Evolutionary conservation across 2,329 filamentous ascomycete species (phyloP).

Genomic region (Raffaelea ambrosiae): DNA sequence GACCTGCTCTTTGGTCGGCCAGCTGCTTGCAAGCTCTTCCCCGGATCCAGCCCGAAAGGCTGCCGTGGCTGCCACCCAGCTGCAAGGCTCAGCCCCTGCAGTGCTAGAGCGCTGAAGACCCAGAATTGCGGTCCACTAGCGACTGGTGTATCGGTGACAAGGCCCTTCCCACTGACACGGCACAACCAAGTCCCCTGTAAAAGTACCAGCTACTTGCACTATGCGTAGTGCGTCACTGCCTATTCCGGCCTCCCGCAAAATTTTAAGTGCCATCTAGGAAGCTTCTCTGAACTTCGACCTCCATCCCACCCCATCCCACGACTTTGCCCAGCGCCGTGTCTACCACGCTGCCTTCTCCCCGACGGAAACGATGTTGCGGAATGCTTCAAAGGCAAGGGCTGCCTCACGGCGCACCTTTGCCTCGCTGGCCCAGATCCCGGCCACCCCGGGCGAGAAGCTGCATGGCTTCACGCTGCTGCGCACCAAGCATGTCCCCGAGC

Average conservation of each 20-base stretch:
- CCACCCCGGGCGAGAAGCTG: constrained; percentile 68
- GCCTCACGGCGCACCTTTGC: constrained; percentile 7
- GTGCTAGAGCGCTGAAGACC: background rate
- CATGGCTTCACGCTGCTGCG: constrained; percentile 90
- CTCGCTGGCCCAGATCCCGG: constrained; percentile 56
- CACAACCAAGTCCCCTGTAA: too few species aligned
- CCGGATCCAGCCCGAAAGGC: too few species aligned
- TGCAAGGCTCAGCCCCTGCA: too few species aligned
- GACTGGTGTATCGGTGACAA: background rate
- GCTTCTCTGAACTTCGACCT: background rate
- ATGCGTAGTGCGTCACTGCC: too few species aligned
- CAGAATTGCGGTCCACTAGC: background rate
- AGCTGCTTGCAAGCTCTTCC: too few species aligned
- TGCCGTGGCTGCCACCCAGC: too few species aligned
- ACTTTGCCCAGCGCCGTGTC: too few species aligned
- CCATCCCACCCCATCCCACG: background rate
- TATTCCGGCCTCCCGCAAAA: too few species aligned
- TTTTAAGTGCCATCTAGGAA: too few species aligned
- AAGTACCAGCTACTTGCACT: too few species aligned
- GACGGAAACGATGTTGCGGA: constrained; percentile 2
- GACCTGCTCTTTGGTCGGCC: too few species aligned
- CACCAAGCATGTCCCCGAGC: constrained; percentile 85
- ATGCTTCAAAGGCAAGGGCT: background rate
- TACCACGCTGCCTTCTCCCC: background rate
- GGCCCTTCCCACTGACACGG: too few species aligned